These are phyloP conservation scores for Capsicum baccatum DNA, from an alignment of 257 asterid species.

Conservation along the genomic window DNA sequence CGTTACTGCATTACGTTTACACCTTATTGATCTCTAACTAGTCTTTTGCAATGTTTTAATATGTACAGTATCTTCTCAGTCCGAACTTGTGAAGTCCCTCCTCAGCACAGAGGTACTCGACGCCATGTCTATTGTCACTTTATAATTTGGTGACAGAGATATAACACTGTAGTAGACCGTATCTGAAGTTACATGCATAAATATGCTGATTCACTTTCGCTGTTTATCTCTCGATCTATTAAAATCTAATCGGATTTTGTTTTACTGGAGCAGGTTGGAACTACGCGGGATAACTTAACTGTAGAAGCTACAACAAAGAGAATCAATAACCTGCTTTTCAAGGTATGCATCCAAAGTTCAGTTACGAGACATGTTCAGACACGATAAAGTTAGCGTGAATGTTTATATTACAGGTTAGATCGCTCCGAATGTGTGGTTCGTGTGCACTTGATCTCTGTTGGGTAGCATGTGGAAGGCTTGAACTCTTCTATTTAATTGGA, in stretches of 20 bases:
- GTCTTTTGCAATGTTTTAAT: constrained; percentile 19
- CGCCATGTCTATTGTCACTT: neutral
- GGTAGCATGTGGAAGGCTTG: constrained; percentile 87
- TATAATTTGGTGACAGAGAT: neutral
- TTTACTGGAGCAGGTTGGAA: constrained; percentile 58
- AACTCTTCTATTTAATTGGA: constrained; percentile 72
- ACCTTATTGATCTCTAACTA: neutral
- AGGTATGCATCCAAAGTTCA: constrained; percentile 45
- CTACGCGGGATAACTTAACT: constrained; percentile 68
- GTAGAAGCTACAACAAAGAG: constrained; percentile 67
- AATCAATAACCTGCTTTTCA: constrained; percentile 72
- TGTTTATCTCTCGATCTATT: neutral
- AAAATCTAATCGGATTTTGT: neutral
- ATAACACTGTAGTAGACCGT: neutral
- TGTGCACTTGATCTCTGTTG: constrained; percentile 91
- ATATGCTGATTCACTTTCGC: neutral
- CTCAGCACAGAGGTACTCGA: constrained; percentile 80
- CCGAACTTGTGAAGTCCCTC: constrained; percentile 77
- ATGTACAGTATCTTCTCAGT: constrained; percentile 74
- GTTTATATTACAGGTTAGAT: constrained; percentile 63
- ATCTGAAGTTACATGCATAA: neutral
- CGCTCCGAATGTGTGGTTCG: constrained; percentile 86
- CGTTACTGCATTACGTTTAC: neutral
- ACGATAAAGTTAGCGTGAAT: neutral
- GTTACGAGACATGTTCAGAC: neutral